Conservation (phyloP, 1,139 yeast genomes). For the Candida neerlandica region DNA sequence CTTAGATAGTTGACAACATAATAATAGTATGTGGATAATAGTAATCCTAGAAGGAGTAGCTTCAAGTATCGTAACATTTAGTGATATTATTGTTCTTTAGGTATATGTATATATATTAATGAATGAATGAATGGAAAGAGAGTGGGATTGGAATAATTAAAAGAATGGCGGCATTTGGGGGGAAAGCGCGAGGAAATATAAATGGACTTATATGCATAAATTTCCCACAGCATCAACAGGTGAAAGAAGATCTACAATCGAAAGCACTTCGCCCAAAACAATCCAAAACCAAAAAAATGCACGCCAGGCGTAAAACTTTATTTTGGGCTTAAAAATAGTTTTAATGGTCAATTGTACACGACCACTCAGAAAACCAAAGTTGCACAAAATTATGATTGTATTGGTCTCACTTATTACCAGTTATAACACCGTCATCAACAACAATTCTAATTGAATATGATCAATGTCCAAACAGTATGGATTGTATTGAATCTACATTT, state of each 20-base stretch:
- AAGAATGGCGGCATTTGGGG: not conserved
- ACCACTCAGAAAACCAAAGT: not conserved
- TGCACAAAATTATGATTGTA: no score
- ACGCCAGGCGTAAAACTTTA: not conserved
- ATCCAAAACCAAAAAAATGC: not conserved
- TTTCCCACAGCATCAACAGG: not conserved
- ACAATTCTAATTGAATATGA: not conserved
- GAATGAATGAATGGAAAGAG: no score
- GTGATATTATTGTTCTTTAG: no score
- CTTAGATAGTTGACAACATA: slow-evolving; percentile 9
- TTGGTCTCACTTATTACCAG: no score
- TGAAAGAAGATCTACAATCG: not conserved
- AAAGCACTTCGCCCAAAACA: not conserved
- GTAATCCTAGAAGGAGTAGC: slow-evolving; percentile 5
- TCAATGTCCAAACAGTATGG: no score
- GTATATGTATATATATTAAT: no score
- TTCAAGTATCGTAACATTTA: not conserved
- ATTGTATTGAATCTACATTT: no score
- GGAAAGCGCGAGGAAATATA: not conserved
- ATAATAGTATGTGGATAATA: slow-evolving; percentile 20
- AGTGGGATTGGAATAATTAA: not conserved
- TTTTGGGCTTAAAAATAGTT: no score
- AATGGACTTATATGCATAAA: no score
- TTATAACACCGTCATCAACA: not conserved
- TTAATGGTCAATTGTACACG: not conserved